Evolutionary conservation across 2,329 filamentous ascomycete genomes (phyloP), one percentile per base, ranked within the genome.

Genomic region (Fusarium tuaranense): DNA sequence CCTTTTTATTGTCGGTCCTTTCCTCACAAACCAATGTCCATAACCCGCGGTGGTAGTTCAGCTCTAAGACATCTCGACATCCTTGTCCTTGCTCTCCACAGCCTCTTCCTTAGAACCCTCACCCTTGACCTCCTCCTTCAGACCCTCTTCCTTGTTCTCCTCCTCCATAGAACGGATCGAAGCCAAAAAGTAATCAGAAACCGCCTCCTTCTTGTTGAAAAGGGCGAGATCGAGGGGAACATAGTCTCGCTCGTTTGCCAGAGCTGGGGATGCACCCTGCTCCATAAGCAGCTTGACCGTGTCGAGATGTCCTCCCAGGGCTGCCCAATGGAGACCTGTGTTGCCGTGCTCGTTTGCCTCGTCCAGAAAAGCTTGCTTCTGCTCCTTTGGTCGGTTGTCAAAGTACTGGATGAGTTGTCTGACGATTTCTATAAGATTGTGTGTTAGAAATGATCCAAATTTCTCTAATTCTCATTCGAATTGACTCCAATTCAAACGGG

Each of bases 291-390:
- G 84, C 85, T 95, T 94, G 8, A 98, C 94, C 5, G 92, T 90
- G 7, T 92, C 90, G 4, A 98, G 86, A 79, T 98, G 95, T 2
- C 95, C 95, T 65, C 97, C 97, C 65, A 98, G 86, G 0, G 95
- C 94, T 0, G 96, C 96, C 95, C 95, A 98, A 84, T 99, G 97
- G 68, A 99, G 87, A 0, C 95, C 90, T 1, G 96, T 98, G 85
- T 98, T 98, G 53, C 95, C 95, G 55, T 93, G 92, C 71, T 91
- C 87, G 80, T 99, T 99, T 71, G 89, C 87, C 3, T 88, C 86
- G 77, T 95, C 93, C 27, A 95, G 82, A 75, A 92, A 91, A 1
- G 87, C 81, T 73, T 86, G 84, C 73, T 84, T 85, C 70, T 85
- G 83, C 38, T 81, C 81, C 68, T 82, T 82, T 57, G 82, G 82